These are phyloP conservation scores for Candida verbasci DNA, from an alignment of 805 yeast genomes.

Conservation along the genomic window DNA sequence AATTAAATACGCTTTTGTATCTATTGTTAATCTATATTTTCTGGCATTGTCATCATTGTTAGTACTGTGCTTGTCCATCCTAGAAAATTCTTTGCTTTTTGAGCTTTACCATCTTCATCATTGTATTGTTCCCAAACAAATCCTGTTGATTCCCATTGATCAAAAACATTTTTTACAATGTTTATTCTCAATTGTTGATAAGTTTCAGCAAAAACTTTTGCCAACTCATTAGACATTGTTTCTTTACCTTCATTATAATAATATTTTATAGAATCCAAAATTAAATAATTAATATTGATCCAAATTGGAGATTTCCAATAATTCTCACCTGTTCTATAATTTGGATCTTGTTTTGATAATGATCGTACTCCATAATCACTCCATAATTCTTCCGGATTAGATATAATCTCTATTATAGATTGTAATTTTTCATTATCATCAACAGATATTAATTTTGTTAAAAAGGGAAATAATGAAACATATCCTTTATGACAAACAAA, in stretches of 20 bases:
- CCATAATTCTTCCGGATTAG: constrained; percentile 75
- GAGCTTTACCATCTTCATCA: constrained; percentile 66
- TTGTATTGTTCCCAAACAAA: constrained; percentile 90
- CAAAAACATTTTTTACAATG: constrained; percentile 61
- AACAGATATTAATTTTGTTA: constrained; percentile 58
- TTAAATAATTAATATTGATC: constrained; percentile 85
- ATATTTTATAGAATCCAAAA: constrained; percentile 62
- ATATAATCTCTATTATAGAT: constrained; percentile 51
- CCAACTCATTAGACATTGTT: constrained; percentile 28
- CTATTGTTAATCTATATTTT: constrained; percentile 19
- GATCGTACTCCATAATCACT: constrained; percentile 77
- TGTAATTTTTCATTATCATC: constrained; percentile 41
- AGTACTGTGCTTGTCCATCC: constrained; percentile 92
- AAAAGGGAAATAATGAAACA: constrained; percentile 79
- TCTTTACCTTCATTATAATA: constrained; percentile 40
- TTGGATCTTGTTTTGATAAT: constrained; percentile 60
- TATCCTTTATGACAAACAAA: constrained; percentile 89
- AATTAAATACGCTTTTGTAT: neutral
- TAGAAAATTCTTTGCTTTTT: constrained; percentile 82
- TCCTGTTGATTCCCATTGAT: constrained; percentile 73
- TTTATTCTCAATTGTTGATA: constrained; percentile 62
- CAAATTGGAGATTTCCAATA: constrained; percentile 97
- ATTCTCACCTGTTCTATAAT: constrained; percentile 76
- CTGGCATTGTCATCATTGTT: constrained; percentile 81
- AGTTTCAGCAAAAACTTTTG: constrained; percentile 30